These are phyloP conservation scores for Cryphonectria radicalis DNA, from an alignment of 2,329 filamentous ascomycete genomes.

Conservation along the genomic window DNA sequence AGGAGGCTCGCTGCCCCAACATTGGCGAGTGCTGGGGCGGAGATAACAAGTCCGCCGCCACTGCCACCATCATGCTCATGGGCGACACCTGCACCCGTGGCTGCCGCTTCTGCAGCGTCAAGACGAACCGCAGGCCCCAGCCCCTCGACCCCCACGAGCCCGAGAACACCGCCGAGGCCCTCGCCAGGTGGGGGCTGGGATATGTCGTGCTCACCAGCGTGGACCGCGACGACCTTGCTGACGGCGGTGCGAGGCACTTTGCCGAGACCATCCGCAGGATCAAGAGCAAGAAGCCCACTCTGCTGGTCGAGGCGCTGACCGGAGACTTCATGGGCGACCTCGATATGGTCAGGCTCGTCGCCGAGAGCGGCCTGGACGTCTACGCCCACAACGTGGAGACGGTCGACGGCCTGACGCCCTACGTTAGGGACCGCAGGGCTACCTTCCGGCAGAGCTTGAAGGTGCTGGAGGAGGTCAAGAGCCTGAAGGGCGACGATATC, in stretches of 20 bases:
- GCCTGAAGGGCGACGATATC: constrained; percentile 67
- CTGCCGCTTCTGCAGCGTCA: constrained; percentile 96
- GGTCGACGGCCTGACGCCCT: constrained; percentile 85
- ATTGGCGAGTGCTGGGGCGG: constrained; percentile 99
- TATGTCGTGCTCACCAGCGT: constrained; percentile 95
- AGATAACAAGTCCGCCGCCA: constrained; percentile 83
- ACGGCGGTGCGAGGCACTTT: constrained; percentile 88
- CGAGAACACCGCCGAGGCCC: constrained; percentile 92
- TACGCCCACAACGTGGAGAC: constrained; percentile 99
- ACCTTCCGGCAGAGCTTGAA: constrained; percentile 84
- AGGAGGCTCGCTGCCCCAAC: constrained; percentile 96
- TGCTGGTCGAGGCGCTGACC: constrained; percentile 82
- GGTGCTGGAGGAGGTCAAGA: constrained; percentile 83
- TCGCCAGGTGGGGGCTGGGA: constrained; percentile 89
- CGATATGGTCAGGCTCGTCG: constrained; percentile 85
- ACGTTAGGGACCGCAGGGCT: constrained; percentile 86
- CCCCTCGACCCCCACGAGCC: constrained; percentile 95
- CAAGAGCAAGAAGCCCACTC: constrained; percentile 78
- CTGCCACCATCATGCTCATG: constrained; percentile 99
- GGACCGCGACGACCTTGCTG: constrained; percentile 87
- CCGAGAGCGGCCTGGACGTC: constrained; percentile 87
- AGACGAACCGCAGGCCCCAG: constrained; percentile 75
- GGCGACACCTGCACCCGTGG: constrained; percentile 96
- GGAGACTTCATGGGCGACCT: constrained; percentile 86
- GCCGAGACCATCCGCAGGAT: constrained; percentile 94